Conservation (phyloP, 2,329 filamentous ascomycete genomes). For the Fusarium falciforme region DNA sequence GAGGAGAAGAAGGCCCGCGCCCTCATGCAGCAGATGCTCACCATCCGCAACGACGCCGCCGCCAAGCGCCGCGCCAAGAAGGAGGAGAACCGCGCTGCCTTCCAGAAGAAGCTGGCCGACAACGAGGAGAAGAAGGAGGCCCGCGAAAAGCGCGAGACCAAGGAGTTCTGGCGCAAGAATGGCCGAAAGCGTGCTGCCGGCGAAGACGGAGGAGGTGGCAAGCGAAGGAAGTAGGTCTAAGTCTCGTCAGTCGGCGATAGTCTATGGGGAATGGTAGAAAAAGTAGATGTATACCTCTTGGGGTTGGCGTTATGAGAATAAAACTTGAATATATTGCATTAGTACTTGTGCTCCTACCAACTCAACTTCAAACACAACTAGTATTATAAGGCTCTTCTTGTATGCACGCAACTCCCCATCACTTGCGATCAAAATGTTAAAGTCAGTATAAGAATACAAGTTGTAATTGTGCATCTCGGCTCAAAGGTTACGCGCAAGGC, state of each 20-base stretch:
- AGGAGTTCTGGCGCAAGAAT: conserved; percentile 93
- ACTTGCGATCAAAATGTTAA: background rate
- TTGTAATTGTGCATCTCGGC: conserved; percentile 39
- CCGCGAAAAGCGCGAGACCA: conserved; percentile 89
- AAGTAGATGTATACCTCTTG: conserved; percentile 38
- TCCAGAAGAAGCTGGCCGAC: conserved; percentile 85
- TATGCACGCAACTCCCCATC: background rate
- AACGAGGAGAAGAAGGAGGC: conserved; percentile 86
- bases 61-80: conserved; percentile 87
- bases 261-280: conserved; percentile 14
- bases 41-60: conserved; percentile 88
- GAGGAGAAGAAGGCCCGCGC: conserved; percentile 92
- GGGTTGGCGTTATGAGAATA: conserved; percentile 40
- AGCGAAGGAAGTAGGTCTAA: conserved; percentile 47
- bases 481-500: conserved; percentile 28
- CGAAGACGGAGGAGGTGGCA: conserved; percentile 54
- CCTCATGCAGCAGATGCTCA: conserved; percentile 92
- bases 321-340: conserved; percentile 17
- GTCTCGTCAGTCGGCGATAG: background rate
- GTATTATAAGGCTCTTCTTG: background rate
- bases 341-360: conserved; percentile 2
- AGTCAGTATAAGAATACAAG: conserved; percentile 20
- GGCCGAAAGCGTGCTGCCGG: conserved; percentile 73
- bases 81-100: conserved; percentile 84
- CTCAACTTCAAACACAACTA: background rate